These are phyloP conservation scores for Calonectria fujianensis DNA, from an alignment of 2,329 filamentous ascomycete species.

Conservation along the genomic window DNA sequence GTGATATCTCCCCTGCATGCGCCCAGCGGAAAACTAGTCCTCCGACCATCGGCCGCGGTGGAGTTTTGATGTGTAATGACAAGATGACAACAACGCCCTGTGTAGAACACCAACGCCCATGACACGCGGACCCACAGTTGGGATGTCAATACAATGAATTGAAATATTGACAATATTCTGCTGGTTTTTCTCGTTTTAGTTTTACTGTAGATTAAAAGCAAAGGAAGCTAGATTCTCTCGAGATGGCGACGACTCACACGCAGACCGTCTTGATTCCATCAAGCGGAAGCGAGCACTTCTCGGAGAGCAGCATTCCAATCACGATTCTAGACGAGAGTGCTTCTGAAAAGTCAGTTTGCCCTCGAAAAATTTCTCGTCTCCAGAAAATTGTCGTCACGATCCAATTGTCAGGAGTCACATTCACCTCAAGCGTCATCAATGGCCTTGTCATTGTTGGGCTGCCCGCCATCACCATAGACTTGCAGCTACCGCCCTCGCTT, in stretches of 20 bases:
- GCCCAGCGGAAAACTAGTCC: background rate
- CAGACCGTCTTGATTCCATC: conserved; percentile 31
- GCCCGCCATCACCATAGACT: conserved; percentile 62
- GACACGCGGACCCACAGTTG: conserved; percentile 20
- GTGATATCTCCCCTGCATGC: background rate
- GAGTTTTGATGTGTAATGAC: conserved; percentile 26
- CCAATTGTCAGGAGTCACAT: conserved; percentile 53
- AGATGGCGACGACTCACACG: conserved; percentile 30
- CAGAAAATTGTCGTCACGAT: conserved; percentile 49
- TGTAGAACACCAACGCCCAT: conserved; percentile 23
- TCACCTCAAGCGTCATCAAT: conserved; percentile 51
- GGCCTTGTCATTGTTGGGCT: conserved; percentile 63
- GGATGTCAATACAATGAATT: conserved; percentile 1
- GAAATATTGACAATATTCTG: background rate
- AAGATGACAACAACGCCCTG: conserved; percentile 26
- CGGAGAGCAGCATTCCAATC: conserved; percentile 23
- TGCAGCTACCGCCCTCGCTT: conserved; percentile 58
- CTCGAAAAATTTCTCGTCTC: conserved; percentile 38
- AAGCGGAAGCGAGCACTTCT: conserved; percentile 22
- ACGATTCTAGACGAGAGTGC: conserved; percentile 25
- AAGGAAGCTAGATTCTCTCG: no score
- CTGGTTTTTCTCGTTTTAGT: background rate
- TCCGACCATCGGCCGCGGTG: conserved; percentile 20
- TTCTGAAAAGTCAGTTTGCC: background rate
- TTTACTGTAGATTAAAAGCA: background rate